Base-by-base conservation (phyloP, 306 rosid species). In the Acacia acuminata region DNA sequence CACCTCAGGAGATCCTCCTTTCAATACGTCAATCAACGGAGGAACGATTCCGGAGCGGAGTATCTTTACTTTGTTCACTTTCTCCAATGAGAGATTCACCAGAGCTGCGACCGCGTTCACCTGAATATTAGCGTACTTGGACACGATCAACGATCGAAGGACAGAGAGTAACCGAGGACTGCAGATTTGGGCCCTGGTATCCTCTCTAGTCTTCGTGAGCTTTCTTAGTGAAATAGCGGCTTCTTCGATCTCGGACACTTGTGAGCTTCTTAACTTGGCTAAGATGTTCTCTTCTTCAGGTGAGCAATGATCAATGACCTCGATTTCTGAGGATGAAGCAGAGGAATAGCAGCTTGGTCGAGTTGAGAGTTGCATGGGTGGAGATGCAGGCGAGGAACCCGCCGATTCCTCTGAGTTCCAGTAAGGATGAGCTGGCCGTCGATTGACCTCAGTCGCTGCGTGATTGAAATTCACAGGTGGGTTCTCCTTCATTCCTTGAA, bases 11-110 rank as follows among this genome's bases (percentile, higher is more conserved):
- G 88, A 86, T 81, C 99, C 99, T 0, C 81, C 75, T 78, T 83
- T 96, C 56, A 96, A 60, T 8, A 84, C 93, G 36, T 91, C 92
- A 10, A 96, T 85, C 88, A 96, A 70, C 19, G 89, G 94, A 2
- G 98, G 99, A 53, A 94, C 91, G 9, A 96, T 77, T 56, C 99
- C 99, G 10, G 98, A 92, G 78, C 99, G 94, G 30, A 96, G 90
- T 84, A 96, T 96, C 88, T 87, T 96, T 24, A 90, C 90, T 80
- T 92, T 96, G 87, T 94, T 96, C 32, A 66, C 10, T 34, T 83
- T 86, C 77, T 92, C 94, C 51, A 96, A 42, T 0, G 99, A 94
- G 0, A 96, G 88, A 43, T 96, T 96, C 64, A 96, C 98, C 76
- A 94, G 17, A 1, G 94, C 92, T 1, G 98, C 97, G 7, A 96